Conservation (phyloP, 1,284 basidiomycete genomes). For the Leccinum ambiguum region DNA sequence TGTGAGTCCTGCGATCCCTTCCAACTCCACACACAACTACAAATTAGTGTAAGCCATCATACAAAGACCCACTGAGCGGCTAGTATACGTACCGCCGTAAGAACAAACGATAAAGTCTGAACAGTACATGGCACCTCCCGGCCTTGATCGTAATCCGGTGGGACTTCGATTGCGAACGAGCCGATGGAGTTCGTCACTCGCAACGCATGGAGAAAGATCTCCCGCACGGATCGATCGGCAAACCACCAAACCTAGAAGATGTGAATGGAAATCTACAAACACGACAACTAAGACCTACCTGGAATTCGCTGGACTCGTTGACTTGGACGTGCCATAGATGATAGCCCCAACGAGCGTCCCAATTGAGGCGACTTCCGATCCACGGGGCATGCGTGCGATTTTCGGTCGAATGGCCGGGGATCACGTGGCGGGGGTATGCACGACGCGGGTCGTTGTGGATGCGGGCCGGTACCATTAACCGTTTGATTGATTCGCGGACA, state of each 20-base stretch:
- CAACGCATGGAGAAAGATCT: neutral
- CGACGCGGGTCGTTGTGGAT: neutral
- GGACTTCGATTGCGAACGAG: neutral
- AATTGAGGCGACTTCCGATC: no score
- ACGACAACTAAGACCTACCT: neutral
- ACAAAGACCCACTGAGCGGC: neutral
- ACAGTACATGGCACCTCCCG: neutral
- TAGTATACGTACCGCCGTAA: neutral
- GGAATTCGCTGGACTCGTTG: neutral
- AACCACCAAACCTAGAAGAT: neutral
- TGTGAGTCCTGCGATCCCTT: neutral
- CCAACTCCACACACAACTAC: neutral
- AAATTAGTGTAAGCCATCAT: neutral
- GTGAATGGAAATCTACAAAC: neutral
- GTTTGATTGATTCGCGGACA: neutral
- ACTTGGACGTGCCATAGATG: no score
- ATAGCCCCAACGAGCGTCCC: no score
- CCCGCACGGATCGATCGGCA: neutral
- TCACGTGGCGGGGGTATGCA: neutral
- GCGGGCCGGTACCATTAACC: neutral
- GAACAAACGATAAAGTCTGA: neutral
- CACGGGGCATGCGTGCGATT: neutral
- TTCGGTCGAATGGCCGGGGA: neutral
- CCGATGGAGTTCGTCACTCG: neutral
- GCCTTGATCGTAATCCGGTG: neutral